These are phyloP conservation scores for Psilocybe tampanensis DNA, from an alignment of 768 basidiomycete genomes.

Conservation along the genomic window DNA sequence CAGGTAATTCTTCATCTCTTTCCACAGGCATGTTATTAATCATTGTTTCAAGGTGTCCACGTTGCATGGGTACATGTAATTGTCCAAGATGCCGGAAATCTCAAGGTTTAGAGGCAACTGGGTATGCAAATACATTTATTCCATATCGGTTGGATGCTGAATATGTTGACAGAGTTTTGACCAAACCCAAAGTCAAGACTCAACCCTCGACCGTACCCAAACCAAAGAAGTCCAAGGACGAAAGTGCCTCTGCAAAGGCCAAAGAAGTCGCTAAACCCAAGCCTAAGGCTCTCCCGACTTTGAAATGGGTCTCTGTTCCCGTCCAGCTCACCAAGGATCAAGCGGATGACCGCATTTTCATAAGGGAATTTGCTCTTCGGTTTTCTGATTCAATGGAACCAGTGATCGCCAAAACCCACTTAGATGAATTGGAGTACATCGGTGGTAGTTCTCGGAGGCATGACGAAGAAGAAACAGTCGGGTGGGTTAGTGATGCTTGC, in stretches of 20 bases:
- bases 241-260: background rate
- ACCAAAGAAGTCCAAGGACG: slow-evolving; percentile 11
- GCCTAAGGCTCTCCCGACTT: slow-evolving; percentile 36
- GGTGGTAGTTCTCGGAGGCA: slow-evolving; percentile 33
- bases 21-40: background rate
- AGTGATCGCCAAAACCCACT: slow-evolving; percentile 41
- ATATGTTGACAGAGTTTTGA: slow-evolving; percentile 5
- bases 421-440: slow-evolving; percentile 68
- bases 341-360: slow-evolving; percentile 63
- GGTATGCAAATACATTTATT: slow-evolving; percentile 40
- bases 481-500: slow-evolving; percentile 71
- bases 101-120: slow-evolving; percentile 59
- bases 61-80: slow-evolving; percentile 67
- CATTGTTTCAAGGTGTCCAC: slow-evolving; percentile 57
- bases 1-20: slow-evolving; percentile 39
- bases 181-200: slow-evolving; percentile 9
- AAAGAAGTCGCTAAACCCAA: slow-evolving; percentile 9
- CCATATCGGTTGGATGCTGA: background rate
- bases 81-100: slow-evolving; percentile 67
- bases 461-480: slow-evolving; percentile 43
- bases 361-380: slow-evolving; percentile 75
- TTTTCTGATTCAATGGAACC: slow-evolving; percentile 57
- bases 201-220: slow-evolving; percentile 1
- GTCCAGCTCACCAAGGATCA: slow-evolving; percentile 44
- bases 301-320: slow-evolving; percentile 57